A percentile compares a stretch with the other conserved stretches of the same genome.
Conservation (phyloP, 2,329 filamentous ascomycete species). For the Claviceps monticola region DNA sequence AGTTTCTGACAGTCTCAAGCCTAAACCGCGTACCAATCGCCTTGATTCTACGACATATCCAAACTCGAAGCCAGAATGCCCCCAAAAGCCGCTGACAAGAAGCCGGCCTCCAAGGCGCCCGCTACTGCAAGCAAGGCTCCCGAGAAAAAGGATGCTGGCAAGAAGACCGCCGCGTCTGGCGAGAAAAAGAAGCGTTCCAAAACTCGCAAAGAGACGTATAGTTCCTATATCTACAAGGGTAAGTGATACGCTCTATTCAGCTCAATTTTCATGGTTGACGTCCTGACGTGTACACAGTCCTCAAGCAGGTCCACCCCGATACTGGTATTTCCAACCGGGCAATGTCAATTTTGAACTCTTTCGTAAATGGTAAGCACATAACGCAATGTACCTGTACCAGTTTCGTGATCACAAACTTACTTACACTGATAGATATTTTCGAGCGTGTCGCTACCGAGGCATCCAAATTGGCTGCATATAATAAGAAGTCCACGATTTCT, state of each 20-base stretch:
- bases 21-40: background rate
- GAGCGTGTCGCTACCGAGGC: constrained; percentile 98
- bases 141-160: constrained; percentile 99
- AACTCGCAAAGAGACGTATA: constrained; percentile 99
- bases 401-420: too few species aligned
- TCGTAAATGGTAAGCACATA: constrained; percentile 72
- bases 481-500: constrained; percentile 99
- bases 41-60: constrained; percentile 7
- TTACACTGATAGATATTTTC: constrained; percentile 63
- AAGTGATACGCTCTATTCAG: constrained; percentile 11
- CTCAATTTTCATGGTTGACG: background rate
- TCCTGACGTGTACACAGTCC: constrained; percentile 43
- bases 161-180: constrained; percentile 93
- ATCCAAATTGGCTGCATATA: constrained; percentile 98
- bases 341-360: constrained; percentile 99
- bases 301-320: constrained; percentile 99
- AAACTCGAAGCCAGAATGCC: constrained; percentile 55
- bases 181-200: constrained; percentile 99
- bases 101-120: constrained; percentile 95
- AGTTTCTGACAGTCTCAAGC: constrained; percentile 9
- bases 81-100: constrained; percentile 97
- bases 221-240: constrained; percentile 99
- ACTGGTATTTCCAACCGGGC: constrained; percentile 99
- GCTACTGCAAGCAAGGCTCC: constrained; percentile 53
- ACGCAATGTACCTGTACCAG: too few species aligned